A percentile compares a stretch with the other conserved stretches of the same genome.
phyloP scores from a whole-genome alignment of 768 basidiomycete species.

The Symmetrospora coprosmae region DNA sequence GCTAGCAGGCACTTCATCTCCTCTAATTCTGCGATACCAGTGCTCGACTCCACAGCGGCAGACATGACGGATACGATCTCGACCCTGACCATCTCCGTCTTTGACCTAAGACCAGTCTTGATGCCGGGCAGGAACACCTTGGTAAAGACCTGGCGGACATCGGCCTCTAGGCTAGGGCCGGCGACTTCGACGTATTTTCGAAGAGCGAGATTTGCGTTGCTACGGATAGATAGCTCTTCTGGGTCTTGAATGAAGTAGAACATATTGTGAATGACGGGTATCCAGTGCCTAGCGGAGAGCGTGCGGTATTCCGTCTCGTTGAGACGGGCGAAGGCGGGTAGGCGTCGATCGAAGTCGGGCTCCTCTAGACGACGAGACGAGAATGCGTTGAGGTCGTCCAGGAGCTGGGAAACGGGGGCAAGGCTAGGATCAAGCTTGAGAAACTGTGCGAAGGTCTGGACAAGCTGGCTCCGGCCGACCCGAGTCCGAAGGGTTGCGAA shows the following conservation, averaged over 20 bases:
- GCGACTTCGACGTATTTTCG: conserved; percentile 56
- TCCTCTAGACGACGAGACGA: conserved; percentile 70
- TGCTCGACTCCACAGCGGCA: conserved; percentile 55
- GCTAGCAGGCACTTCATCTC: conserved; percentile 73
- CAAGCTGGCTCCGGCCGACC: conserved; percentile 53
- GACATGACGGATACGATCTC: conserved; percentile 69
- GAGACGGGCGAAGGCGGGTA: conserved; percentile 57
- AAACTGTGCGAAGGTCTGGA: conserved; percentile 51
- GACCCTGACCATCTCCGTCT: conserved; percentile 68
- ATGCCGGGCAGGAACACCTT: conserved; percentile 55
- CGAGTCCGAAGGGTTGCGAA: conserved; percentile 65
- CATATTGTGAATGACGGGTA: conserved; percentile 67
- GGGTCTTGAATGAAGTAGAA: conserved; percentile 77
- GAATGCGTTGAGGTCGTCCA: conserved; percentile 66
- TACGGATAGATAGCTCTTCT: conserved; percentile 70
- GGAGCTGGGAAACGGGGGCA: conserved; percentile 43
- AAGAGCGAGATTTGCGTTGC: conserved; percentile 60
- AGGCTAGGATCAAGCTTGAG: conserved; percentile 44
- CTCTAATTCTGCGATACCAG: conserved; percentile 47
- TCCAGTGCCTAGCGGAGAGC: conserved; percentile 52
- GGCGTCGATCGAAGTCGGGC: conserved; percentile 76
- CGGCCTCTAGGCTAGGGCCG: conserved; percentile 33
- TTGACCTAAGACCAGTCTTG: conserved; percentile 62
- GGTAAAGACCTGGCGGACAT: conserved; percentile 46
- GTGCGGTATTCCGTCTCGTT: conserved; percentile 50